These are phyloP conservation scores for Candolleomyces eurysporus DNA, from an alignment of 768 basidiomycete genomes.

Conservation along the genomic window DNA sequence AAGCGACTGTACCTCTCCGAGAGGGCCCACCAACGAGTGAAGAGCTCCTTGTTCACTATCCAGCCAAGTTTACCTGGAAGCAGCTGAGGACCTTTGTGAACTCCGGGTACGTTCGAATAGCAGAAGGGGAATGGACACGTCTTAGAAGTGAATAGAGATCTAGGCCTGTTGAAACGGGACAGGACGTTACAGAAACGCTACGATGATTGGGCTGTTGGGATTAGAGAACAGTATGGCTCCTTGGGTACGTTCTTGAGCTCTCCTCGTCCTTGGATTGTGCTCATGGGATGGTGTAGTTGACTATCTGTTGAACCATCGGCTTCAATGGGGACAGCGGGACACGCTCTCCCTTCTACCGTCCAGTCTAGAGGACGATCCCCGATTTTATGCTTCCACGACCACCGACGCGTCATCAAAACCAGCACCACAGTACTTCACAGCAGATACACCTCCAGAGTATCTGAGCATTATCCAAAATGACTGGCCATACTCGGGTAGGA, in stretches of 20 bases:
- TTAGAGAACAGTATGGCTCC: constrained; percentile 62
- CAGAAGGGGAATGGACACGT: background rate
- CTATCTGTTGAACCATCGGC: constrained; percentile 64
- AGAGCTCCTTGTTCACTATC: constrained; percentile 67
- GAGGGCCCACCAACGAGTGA: constrained; percentile 68
- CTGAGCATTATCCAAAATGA: constrained; percentile 78
- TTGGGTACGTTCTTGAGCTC: constrained; percentile 43
- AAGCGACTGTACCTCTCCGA: constrained; percentile 34
- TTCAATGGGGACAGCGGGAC: constrained; percentile 78
- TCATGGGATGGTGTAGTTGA: constrained; percentile 44
- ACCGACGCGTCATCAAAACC: constrained; percentile 6
- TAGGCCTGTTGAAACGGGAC: constrained; percentile 78
- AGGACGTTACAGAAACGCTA: constrained; percentile 68
- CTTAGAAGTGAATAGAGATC: constrained; percentile 51
- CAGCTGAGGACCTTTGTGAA: constrained; percentile 77
- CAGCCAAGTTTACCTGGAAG: constrained; percentile 71
- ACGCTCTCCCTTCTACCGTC: constrained; percentile 59
- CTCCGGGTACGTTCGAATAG: constrained; percentile 55
- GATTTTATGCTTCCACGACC: constrained; percentile 3
- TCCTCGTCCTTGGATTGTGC: background rate
- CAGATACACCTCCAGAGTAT: constrained; percentile 53
- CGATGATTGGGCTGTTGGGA: constrained; percentile 50
- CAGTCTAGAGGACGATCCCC: constrained; percentile 34
- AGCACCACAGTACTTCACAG: constrained; percentile 58
- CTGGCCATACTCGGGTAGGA: constrained; percentile 83